These are phyloP conservation scores for Scutellaria baicalensis DNA, from an alignment of 257 asterid genomes.

Conservation along the genomic window DNA sequence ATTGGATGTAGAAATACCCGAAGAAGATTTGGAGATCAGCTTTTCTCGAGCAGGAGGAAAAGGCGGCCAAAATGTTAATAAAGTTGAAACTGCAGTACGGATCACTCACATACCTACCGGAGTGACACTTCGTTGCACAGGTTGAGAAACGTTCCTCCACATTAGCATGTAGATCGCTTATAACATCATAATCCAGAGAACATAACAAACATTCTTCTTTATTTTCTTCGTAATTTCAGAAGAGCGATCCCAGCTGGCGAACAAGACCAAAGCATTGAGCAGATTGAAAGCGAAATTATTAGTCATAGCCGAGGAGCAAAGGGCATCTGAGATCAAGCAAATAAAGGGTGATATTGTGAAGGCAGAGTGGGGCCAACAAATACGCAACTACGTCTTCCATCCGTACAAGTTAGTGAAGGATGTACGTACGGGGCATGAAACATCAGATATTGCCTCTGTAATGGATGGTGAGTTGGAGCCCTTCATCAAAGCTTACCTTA, in stretches of 20 bases:
- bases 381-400: conserved; percentile 90
- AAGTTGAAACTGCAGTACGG: conserved; percentile 95
- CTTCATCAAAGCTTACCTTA: conserved; percentile 82
- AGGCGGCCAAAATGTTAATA: conserved; percentile 97
- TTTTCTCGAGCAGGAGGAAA: conserved; percentile 89
- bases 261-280: conserved; percentile 89
- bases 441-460: conserved; percentile 72
- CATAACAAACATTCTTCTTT: not conserved
- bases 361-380: conserved; percentile 99
- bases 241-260: conserved; percentile 72
- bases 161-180: not conserved
- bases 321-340: conserved; percentile 95
- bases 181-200: not conserved
- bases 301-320: conserved; percentile 86
- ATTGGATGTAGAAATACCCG: conserved; percentile 77
- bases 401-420: conserved; percentile 95
- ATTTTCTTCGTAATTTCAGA: conserved; percentile 34
- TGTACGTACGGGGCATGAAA: conserved; percentile 75
- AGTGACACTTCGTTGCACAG: conserved; percentile 85
- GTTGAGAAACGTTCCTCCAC: conserved; percentile 16
- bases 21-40: conserved; percentile 83
- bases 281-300: conserved; percentile 79
- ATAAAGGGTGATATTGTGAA: conserved; percentile 84
- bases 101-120: conserved; percentile 95
- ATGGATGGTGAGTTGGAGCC: conserved; percentile 97